phyloP scores from a whole-genome alignment of 257 asterid genomes.

The Apocynum venetum region DNA sequence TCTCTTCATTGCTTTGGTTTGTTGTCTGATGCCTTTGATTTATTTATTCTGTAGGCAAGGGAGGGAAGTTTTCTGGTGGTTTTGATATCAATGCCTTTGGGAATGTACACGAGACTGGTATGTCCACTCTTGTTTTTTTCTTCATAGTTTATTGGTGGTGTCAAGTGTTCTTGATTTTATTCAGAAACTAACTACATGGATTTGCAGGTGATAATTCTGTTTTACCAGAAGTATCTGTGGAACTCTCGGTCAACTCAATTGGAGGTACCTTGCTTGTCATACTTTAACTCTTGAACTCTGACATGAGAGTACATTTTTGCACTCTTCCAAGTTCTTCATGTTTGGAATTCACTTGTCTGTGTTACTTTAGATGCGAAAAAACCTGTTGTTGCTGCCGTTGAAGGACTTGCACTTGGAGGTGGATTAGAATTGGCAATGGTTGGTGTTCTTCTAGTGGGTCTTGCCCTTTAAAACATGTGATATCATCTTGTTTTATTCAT shows the following conservation, averaged over 20 bases:
- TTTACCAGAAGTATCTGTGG: slow-evolving; percentile 65
- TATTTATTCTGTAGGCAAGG: slow-evolving; percentile 46
- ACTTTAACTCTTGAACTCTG: slow-evolving; percentile 1
- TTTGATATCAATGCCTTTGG: slow-evolving; percentile 89
- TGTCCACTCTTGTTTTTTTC: slow-evolving; percentile 6
- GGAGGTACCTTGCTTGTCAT: slow-evolving; percentile 55
- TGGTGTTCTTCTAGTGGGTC: slow-evolving; percentile 20
- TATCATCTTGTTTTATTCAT: slow-evolving; percentile 2
- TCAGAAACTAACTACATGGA: slow-evolving; percentile 18
- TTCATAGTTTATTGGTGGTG: background rate
- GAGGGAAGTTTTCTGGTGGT: slow-evolving; percentile 90
- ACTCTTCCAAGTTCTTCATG: slow-evolving; percentile 9
- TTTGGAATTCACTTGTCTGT: slow-evolving; percentile 21
- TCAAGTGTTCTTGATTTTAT: slow-evolving; percentile 9
- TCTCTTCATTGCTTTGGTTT: slow-evolving; percentile 14
- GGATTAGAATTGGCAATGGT: slow-evolving; percentile 95
- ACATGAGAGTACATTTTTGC: slow-evolving; percentile 1
- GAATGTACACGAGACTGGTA: slow-evolving; percentile 64
- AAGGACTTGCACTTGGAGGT: slow-evolving; percentile 98
- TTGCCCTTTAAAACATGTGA: background rate
- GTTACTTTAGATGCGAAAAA: slow-evolving; percentile 67
- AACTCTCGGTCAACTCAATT: slow-evolving; percentile 44
- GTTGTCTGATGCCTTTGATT: slow-evolving; percentile 25
- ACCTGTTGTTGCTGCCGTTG: slow-evolving; percentile 90
- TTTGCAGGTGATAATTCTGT: slow-evolving; percentile 69